Evolutionary conservation across 2,329 filamentous ascomycete genomes (phyloP), one percentile per base, ranked within the genome.

Genomic region (Hymenoscyphus infarciens): DNA sequence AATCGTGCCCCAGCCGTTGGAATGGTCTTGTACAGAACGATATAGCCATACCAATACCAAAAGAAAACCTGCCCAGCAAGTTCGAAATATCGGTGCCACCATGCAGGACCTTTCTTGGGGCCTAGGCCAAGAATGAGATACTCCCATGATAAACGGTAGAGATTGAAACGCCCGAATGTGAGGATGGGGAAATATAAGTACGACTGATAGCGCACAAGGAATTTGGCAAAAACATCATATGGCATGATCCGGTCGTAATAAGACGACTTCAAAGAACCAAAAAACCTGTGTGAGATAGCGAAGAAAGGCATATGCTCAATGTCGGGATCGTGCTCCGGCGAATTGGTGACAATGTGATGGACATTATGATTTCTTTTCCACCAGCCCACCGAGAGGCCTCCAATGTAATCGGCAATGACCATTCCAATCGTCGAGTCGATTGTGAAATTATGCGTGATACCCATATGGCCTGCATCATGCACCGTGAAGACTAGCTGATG

Each of bases 311-410:
- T 85, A 74, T 97, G 89, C 74, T 94, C 87, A 70, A 97, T 98
- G 74, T 98, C 94, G 0, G 95, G 94, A 74, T 98, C 94, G 74
- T 98, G 94, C 75, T 97, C 95, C 15, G 93, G 91, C 53, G 89
- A 89, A 75, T 98, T 98, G 19, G 95, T 98, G 59, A 98, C 89
- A 69, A 98, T 92, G 73, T 98, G 94, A 74, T 98, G 94, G 8
- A 97, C 92, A 73, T 98, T 98, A 77, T 98, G 94, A 74, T 87
- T 97, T 65, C 87, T 84, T 77, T 98, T 98, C 94, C 95, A 99
- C 95, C 95, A 99, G 54, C 94, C 91, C 60, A 97, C 78, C 29
- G 92, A 97, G 38, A 99, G 78, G 0, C 95, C 95, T 42, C 95
- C 95, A 22, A 95, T 79, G 70, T 89, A 98, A 74, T 97, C 90